Base-by-base conservation (phyloP, 148 eudicot genomes). In the Chenopodium quinoa region DNA sequence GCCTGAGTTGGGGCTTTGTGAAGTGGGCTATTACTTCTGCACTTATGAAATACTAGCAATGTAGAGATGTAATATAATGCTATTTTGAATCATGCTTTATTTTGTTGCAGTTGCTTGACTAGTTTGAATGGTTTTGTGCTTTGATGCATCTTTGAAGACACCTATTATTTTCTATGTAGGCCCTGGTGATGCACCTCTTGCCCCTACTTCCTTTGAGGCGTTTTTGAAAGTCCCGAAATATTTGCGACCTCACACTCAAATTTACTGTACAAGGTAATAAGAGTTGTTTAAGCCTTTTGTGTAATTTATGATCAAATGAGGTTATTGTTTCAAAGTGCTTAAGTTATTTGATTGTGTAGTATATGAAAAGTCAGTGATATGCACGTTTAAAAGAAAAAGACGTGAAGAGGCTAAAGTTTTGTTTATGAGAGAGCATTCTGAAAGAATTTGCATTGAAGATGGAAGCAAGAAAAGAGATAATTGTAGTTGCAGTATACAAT, bases 151-250 rank as follows among this genome's bases (percentile, higher is more conserved):
- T 25, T 63, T 76, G 31, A 76, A 71, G 69, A 47, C 65, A 27
- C 71, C 27, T 17, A 56, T 29, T 56, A 17, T 47, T 50, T 19
- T 77, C 79, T 83, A 20, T 83, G 64, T 86, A 96, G 99, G 99
- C 79, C 99, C 99, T 71, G 85, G 90, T 83, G 99, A 96, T 85
- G 94, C 98, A 69, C 99, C 99, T 76, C 90, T 96, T 60, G 98
- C 99, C 78, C 83, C 98, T 75, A 89, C 89, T 80, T 86, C 90
- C 82, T 96, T 96, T 78, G 98, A 96, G 86, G 97, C 98, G 67
- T 96, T 96, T 89, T 83, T 93, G 85, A 96, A 94, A 90, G 97
- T 96, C 80, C 99, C 99, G 13, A 92, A 90, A 73, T 96, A 90
- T 77, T 86, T 96, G 47, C 94, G 99, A 73, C 98, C 99, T 44